Evolutionary conservation across 768 basidiomycete species (phyloP).

Genomic region (Russula sp.): DNA sequence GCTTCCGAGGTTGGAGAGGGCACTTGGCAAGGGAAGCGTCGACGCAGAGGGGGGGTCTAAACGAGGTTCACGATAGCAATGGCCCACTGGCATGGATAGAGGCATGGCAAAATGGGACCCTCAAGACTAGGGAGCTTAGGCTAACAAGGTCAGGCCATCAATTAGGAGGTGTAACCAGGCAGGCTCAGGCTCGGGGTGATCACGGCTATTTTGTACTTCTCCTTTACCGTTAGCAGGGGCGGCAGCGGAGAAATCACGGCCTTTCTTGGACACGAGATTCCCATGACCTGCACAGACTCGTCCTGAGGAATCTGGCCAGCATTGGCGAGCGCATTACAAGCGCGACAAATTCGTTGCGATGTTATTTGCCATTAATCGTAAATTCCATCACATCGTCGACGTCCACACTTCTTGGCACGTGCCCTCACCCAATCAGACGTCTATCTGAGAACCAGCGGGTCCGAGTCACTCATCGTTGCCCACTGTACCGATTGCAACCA

Average conservation of each 20-base stretch:
- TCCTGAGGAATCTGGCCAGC: background rate
- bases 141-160: background rate
- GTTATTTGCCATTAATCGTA: background rate
- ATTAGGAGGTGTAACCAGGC: background rate
- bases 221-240: background rate
- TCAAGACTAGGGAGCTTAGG: slow-evolving; percentile 7
- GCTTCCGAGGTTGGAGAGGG: background rate
- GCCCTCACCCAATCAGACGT: background rate
- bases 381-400: background rate
- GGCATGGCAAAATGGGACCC: background rate
- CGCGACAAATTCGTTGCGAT: background rate
- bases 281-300: background rate
- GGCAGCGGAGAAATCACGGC: slow-evolving; percentile 19
- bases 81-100: background rate
- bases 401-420: background rate
- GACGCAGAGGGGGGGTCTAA: background rate
- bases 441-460: no score
- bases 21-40: background rate
- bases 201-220: slow-evolving; percentile 13
- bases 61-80: background rate
- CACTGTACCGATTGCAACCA: no score
- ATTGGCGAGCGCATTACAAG: slow-evolving; percentile 9
- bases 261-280: slow-evolving; percentile 5
- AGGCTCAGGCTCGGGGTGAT: slow-evolving; percentile 4
- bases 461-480: background rate